Evolutionary conservation across 192 early-diverging fungal species (phyloP), one percentile per base, ranked within the genome.

Genomic region (Coemansia sp.): DNA sequence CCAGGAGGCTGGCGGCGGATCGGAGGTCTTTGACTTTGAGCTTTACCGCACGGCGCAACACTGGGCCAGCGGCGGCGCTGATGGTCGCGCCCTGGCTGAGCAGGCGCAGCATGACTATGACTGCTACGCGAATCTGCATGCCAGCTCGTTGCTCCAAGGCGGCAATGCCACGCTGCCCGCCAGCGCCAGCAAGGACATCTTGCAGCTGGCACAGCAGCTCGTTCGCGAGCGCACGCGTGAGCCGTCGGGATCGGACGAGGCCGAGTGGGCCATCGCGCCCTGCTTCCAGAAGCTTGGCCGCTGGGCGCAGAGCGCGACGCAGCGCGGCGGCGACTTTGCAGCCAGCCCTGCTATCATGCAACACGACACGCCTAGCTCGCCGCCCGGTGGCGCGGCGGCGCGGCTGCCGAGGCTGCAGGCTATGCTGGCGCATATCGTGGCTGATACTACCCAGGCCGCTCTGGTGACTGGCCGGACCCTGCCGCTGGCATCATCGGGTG

Each of bases 271-370:
- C 3, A 60, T 72, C 6, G 10, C 36, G 19, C 69, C 67, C 29
- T 75, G 78, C 59, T 81, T 81, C 73, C 73, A 72, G 53, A 71
- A 71, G 59, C 62, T 81, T 15, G 58, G 60, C 2, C 73, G 69
- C 49, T 58, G 65, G 27, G 72, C 77, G 19, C 41, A 35, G 27
- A 24, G 40, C 10, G 41, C 37, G 22, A 58, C 66, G 0, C 66
- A 65, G 46, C 60, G 61, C 4, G 35, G 20, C 17, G 70, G 20
- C 17, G 75, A 77, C n/a, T 36, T 62, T 41, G 62, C 54, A 17
- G 49, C 36, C 51, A 58, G 56, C 31, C 67, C 73, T 36, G 73
- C 41, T 0, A 15, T 20, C 22, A 17, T 60, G 15, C 45, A 58
- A 19, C n/a, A 25, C 19, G 65, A 73, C n/a, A 20, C 31, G 8